Base-by-base conservation (phyloP, 306 rosid genomes). In the Sophora flavescens region DNA sequence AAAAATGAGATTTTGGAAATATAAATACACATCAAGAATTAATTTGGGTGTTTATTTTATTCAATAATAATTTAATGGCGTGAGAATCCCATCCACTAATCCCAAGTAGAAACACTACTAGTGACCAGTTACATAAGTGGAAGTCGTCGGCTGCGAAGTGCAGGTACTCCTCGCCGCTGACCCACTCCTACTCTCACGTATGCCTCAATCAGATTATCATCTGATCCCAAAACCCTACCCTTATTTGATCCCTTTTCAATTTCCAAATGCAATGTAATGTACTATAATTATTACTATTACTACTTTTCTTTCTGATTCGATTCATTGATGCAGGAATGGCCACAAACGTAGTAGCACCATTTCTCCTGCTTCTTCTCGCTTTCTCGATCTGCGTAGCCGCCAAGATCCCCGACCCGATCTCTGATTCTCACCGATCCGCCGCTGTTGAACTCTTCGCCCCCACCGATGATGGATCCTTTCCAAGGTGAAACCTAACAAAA, bases 381-480 rank as follows among this genome's bases (percentile, higher is more conserved):
- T 14, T 87, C 83, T 53, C 91, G 80, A 81, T 84, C 84, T 87
- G 86, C 75, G 82, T 63, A 69, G 84, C 91, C 39, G 86, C 89
- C 0, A 72, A 74, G 50, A 71, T 81, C 50, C 79, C 79, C 51
- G 86, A 81, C 59, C 92, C 97, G 74, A 89, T 95, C 91, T 85
- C 96, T 2, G 88, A 90, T 68, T 87, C 96, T 58, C 99, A 90
- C 76, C 91, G 91, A 87, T 83, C 93, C 50, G 92, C 96, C 16
- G 97, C 96, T 44, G 38, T 86, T 15, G 80, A 89, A 48, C 87
- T 92, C 77, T 90, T 95, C 88, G 30, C 82, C 6, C 80, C 91
- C 26, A 3, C 59, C 52, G 67, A 87, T 70, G 67, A 87, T 70
- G 90, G 89, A 64, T 85, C 86, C 2, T 92, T 79, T 52, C 82